Evolutionary conservation across 768 basidiomycete species (phyloP).

Genomic region (Lactarius vividus): DNA sequence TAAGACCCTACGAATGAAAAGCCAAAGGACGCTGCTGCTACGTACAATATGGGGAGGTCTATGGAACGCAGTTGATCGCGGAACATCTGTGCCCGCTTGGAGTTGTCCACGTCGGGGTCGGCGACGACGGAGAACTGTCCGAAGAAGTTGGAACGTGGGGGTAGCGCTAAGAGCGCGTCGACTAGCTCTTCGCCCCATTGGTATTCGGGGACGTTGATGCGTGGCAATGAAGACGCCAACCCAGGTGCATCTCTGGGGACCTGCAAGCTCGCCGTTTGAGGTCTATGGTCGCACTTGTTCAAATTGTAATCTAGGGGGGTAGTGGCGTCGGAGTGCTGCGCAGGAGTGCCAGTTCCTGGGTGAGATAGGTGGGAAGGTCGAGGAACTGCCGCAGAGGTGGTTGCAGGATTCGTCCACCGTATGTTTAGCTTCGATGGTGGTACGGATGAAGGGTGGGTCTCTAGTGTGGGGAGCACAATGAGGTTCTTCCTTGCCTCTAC

Average conservation of each 20-base stretch:
- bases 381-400: background rate
- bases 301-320: background rate
- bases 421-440: background rate
- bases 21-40: background rate
- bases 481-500: background rate
- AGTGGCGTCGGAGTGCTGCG: background rate
- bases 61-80: background rate
- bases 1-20: background rate
- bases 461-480: background rate
- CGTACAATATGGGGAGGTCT: conserved; percentile 8
- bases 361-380: background rate
- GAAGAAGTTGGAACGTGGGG: conserved; percentile 6
- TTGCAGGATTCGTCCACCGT: background rate
- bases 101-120: conserved; percentile 10
- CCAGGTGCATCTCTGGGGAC: background rate
- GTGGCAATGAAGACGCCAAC: background rate
- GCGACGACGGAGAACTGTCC: conserved; percentile 17
- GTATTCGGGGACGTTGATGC: background rate
- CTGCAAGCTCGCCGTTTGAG: background rate
- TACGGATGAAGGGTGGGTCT: background rate
- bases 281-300: background rate
- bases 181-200: conserved; percentile 13
- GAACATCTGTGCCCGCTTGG: conserved; percentile 3
- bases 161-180: background rate
- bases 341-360: background rate